A percentile compares a stretch with the other conserved stretches of the same genome.
Conservation (phyloP, 2,329 filamentous ascomycete species). For the Ascochyta koolunga region DNA sequence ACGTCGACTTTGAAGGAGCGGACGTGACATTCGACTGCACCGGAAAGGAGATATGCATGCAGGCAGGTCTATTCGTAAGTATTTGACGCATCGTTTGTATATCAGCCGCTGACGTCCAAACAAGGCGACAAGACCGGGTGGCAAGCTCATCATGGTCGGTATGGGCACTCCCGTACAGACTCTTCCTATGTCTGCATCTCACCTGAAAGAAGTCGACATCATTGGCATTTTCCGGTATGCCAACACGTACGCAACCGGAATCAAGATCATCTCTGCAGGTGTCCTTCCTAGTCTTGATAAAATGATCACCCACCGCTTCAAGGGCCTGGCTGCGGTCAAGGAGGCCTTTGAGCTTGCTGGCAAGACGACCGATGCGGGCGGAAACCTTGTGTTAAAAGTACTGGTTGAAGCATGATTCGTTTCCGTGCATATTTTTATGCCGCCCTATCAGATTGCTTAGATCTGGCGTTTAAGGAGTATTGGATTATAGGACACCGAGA, state of each 20-base stretch:
- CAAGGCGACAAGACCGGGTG: conserved; percentile 55
- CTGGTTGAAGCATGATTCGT: conserved; percentile 38
- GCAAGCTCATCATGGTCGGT: conserved; percentile 61
- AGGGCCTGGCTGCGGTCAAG: conserved; percentile 54
- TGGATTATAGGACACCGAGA: background rate
- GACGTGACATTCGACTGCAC: conserved; percentile 52
- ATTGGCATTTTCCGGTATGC: conserved; percentile 64
- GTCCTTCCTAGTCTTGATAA: conserved; percentile 57
- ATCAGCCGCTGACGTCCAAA: conserved; percentile 18
- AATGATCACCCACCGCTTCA: conserved; percentile 61
- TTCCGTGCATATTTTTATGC: background rate
- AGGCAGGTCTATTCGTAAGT: conserved; percentile 51
- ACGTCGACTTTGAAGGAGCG: conserved; percentile 47
- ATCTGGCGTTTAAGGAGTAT: conserved; percentile 3
- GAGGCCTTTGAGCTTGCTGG: conserved; percentile 60
- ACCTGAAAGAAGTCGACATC: conserved; percentile 62
- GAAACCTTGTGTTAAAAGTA: conserved; percentile 61
- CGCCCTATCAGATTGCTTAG: background rate
- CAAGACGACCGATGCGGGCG: conserved; percentile 58
- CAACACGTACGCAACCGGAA: conserved; percentile 61
- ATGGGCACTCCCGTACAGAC: conserved; percentile 64
- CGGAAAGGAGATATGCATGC: conserved; percentile 52
- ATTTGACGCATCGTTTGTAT: background rate
- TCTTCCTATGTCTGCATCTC: conserved; percentile 60
- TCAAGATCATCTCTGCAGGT: conserved; percentile 59